Base-by-base conservation (phyloP, 169 alveolate species). In the Theileria equi region DNA sequence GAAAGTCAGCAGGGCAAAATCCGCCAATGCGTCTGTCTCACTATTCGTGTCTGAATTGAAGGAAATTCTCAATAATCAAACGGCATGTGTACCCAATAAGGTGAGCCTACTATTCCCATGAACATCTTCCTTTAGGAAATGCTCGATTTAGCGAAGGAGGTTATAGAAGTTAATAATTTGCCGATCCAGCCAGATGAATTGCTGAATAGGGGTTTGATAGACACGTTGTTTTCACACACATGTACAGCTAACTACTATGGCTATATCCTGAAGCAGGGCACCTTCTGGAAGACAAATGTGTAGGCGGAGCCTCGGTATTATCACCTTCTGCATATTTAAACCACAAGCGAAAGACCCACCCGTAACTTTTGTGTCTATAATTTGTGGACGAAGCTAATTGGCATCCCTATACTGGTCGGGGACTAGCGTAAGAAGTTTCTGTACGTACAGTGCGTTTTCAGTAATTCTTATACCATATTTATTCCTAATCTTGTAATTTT, bases 221-320 rank as follows among this genome's bases (percentile, higher is more conserved):
- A 28, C 21, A 58, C 10, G 32, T 5, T 1, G n/a, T 31, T 17
- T 8, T n/a, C 19, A 1, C 7, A 5, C 25, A 65, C 8, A 55
- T 45, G n/a, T 26, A 32, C 57, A 65, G 77, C 49, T 1, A 67
- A 67, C 44, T 10, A 25, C 31, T 0, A 25, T 28, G 80, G 80
- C 5, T 36, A 50, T n/a, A 67, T 67, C 34, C 57, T 67, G 47
- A 67, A 67, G 61, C 53, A 67, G 17, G 80, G 62, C 41, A 55
- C 25, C 6, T 34, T 26, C 6, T 67, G 80, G 80, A 67, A 29
- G 43, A 19, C 40, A 10, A 67, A 67, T 31, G 7, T 67, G 5
- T 67, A 67, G 47, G 2, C 13, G n/a, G n/a, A n/a, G n/a, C n/a
- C n/a, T n/a, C n/a, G n/a, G n/a, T n/a, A n/a, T n/a, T n/a, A n/a